Evolutionary conservation across 2,329 filamentous ascomycete species (phyloP), one percentile per base, ranked within the genome.

Genomic region (Talaromyces islandicus): DNA sequence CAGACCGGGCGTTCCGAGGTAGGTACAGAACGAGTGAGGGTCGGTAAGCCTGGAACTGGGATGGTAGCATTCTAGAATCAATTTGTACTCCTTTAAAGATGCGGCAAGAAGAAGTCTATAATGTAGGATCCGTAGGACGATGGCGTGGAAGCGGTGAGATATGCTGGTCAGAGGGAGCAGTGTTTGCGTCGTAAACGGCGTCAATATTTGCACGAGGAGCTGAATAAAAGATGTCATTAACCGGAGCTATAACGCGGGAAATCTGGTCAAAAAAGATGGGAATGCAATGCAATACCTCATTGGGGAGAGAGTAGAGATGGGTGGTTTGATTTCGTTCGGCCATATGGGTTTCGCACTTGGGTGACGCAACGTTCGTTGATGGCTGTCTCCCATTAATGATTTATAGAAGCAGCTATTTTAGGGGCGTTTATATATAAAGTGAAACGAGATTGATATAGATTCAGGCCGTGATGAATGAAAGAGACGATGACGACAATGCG

Each of bases 11-110:
- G 87, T 91, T 30, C 83, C 85, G 11, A 87, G 77, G 63, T 88
- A 88, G 51, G 85, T 79, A 73, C 90, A 92, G 69, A 83, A 82
- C 12, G 91, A 80, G 58, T 86, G 86, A 0, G 89, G 88, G 21
- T 88, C 87, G 5, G 83, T 86, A 55, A 88, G 78, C 71, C 87
- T 88, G 25, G 83, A 85, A 63, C 81, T 85, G 0, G 90, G 90
- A 64, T 89, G 89, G 69, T 89, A 92, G 71, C 88, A 91, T 75
- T 93, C 89, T 48, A 95, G 83, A 41, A 92, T 84, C 43, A 94
- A 75, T 58, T 86, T 83, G 68, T 90, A 84, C 41, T 85, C 82
- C 41, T 81, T 75, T 7, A 88, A 74, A 3, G 82, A 75, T 4
- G 85, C 81, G 21, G 85, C 84, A 21, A 81, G 72, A 53, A 87